Base-by-base conservation (phyloP, 2,329 filamentous ascomycete species). In the Exophiala sideris region DNA sequence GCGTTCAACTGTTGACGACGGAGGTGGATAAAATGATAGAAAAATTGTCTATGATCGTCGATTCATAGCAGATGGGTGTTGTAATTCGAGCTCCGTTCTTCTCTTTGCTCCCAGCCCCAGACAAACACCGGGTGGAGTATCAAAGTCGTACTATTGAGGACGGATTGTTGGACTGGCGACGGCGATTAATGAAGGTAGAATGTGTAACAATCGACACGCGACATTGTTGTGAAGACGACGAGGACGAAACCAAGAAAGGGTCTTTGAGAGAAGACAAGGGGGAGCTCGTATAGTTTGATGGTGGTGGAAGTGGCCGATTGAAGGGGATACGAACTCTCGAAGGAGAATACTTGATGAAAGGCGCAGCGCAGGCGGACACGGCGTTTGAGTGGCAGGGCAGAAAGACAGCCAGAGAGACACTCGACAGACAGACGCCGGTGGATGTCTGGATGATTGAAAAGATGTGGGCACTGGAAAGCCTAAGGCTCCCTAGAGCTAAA, bases 141-240 rank as follows among this genome's bases (percentile, higher is more conserved):
- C 12, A 38, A 24, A 16, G 24, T 24, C 38, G 32, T 24, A 24
- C n/a, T 35, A 24, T 8, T 42, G 41, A 10, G 10, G 35, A 38
- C 14, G 10, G 10, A 16, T 16, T 16, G 35, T 9, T 24, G 21
- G 41, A 44, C 21, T 24, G 20, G 41, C 21, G n/a, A 40, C 18
- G 29, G 29, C 11, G 41, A 42, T 50, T 42, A 46, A 24, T 24
- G 14, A 14, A 24, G n/a, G 35, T 24, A 49, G 35, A 34, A 42
- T 24, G 24, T 46, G 45, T 35, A 48, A 46, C 14, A 10, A 48
- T 41, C 12, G 35, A 57, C 50, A 48, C 41, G 33, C 39, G 24
- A 48, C 45, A 40, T 48, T 51, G 51, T 46, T 48, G 41, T 35
- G 32, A 50, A 36, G 40, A 5, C 21, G 40, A 54, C 34, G 36